Conservation (phyloP, 495 filamentous ascomycete genomes). For the Penicillium taxi region DNA sequence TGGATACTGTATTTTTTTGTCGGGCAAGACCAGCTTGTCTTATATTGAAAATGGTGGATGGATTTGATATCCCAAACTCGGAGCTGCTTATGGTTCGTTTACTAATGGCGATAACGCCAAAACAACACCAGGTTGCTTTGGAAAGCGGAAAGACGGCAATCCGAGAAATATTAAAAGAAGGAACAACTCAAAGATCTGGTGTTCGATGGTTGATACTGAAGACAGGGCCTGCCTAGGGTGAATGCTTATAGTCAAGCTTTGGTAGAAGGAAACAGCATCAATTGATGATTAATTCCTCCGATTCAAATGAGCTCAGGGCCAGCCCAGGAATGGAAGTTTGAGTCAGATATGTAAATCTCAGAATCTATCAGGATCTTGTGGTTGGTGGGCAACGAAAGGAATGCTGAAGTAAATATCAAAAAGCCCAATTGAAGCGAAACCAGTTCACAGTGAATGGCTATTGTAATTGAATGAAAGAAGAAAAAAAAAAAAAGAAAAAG, state of each 20-base stretch:
- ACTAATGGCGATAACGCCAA: background rate
- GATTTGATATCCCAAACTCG: conserved; percentile 4
- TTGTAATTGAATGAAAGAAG: conserved; percentile 18
- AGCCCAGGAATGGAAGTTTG: conserved; percentile 12
- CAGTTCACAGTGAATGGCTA: conserved; percentile 15
- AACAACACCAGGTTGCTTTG: conserved; percentile 14
- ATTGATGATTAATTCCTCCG: conserved; percentile 5
- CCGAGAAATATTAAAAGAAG: conserved; percentile 1
- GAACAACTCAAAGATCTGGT: conserved; percentile 1
- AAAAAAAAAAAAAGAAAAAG: conserved; percentile 12
- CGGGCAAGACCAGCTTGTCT: conserved; percentile 21
- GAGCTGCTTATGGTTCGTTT: background rate
- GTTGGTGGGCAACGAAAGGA: conserved; percentile 35
- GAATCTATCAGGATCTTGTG: conserved; percentile 9
- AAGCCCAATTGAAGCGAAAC: conserved; percentile 6
- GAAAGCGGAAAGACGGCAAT: background rate
- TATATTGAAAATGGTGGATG: conserved; percentile 2
- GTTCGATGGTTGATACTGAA: conserved; percentile 7
- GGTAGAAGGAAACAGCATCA: conserved; percentile 4
- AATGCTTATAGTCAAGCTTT: conserved; percentile 6
- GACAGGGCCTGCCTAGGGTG: conserved; percentile 18
- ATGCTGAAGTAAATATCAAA: conserved; percentile 27
- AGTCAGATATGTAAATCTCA: conserved; percentile 2
- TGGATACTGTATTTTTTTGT: conserved; percentile 3
- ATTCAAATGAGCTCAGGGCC: conserved; percentile 5